phyloP scores from a whole-genome alignment of 179 eudicot species.

The Gypsophila paniculata region DNA sequence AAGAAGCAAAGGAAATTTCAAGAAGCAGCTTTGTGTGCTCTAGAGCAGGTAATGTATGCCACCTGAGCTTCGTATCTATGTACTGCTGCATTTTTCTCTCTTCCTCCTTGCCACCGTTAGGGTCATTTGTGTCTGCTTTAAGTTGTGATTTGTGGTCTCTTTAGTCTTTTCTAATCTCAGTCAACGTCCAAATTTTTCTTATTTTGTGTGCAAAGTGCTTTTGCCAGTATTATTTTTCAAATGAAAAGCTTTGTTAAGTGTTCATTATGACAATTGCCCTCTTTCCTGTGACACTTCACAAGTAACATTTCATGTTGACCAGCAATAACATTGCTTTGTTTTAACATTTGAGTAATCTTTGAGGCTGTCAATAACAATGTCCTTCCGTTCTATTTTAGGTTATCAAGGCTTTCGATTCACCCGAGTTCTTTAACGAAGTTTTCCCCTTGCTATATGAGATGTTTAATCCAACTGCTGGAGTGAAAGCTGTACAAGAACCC shows the following conservation, averaged over 20 bases:
- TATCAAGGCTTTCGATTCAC: constrained; percentile 63
- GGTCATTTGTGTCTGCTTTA: neutral
- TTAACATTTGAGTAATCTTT: neutral
- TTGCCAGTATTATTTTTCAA: neutral
- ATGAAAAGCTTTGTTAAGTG: neutral
- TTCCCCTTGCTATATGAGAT: constrained; percentile 65
- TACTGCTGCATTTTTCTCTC: neutral
- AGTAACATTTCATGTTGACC: constrained; percentile 7
- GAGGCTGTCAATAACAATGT: constrained; percentile 9
- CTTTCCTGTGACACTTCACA: neutral
- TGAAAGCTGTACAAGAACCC: constrained; percentile 35
- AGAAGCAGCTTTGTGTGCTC: constrained; percentile 75
- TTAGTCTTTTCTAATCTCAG: neutral
- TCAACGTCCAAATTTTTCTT: neutral
- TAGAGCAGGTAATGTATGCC: constrained; percentile 62
- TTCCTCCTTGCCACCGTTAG: neutral
- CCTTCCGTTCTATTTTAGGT: constrained; percentile 42
- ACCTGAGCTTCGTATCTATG: neutral
- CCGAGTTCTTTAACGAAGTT: constrained; percentile 57
- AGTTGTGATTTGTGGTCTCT: neutral
- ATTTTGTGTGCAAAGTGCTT: neutral
- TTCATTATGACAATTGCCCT: neutral
- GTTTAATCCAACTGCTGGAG: constrained; percentile 39
- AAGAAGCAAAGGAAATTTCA: constrained; percentile 77
- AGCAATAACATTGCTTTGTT: no score